Evolutionary conservation across 257 asterid species (phyloP).

Genomic region (Nicotiana paniculata): DNA sequence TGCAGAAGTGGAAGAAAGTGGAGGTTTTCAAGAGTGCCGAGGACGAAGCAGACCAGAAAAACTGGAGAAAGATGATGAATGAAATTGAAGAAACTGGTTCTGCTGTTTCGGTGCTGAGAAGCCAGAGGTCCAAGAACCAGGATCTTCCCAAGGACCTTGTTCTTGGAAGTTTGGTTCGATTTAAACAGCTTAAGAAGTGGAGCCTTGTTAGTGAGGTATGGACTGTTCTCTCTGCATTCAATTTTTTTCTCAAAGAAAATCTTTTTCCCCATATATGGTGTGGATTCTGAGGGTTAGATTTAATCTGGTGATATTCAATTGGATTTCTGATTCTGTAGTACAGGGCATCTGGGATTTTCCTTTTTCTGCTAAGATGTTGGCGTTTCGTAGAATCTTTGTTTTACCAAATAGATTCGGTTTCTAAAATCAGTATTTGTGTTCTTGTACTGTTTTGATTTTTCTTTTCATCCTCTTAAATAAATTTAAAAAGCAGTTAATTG

Average conservation of each 20-base stretch:
- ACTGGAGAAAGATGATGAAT: constrained; percentile 80
- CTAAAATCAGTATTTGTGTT: neutral
- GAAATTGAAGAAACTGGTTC: constrained; percentile 86
- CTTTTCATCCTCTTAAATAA: neutral
- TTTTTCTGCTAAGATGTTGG: neutral
- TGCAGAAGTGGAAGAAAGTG: constrained; percentile 82
- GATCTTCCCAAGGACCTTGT: constrained; percentile 69
- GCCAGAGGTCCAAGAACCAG: constrained; percentile 56
- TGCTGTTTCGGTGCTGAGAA: constrained; percentile 61
- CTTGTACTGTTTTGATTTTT: neutral
- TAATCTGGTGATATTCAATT: neutral
- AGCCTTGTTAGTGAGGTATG: constrained; percentile 87
- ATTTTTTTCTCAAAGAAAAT: neutral
- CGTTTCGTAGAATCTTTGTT: neutral
- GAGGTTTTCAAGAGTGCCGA: constrained; percentile 70
- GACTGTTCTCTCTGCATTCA: neutral
- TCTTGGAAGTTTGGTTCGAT: constrained; percentile 82
- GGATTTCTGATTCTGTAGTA: neutral
- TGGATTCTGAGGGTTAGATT: neutral
- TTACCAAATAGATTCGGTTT: neutral
- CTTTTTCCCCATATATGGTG: neutral
- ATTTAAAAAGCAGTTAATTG: neutral
- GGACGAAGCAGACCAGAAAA: constrained; percentile 78
- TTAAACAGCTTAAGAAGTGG: constrained; percentile 98
- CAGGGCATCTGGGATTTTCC: neutral